Percentiles rank a stretch among this genome's conserved stretches.
phyloP scores from a whole-genome alignment of 495 filamentous ascomycete genomes.

The Penicillium coffeae region DNA sequence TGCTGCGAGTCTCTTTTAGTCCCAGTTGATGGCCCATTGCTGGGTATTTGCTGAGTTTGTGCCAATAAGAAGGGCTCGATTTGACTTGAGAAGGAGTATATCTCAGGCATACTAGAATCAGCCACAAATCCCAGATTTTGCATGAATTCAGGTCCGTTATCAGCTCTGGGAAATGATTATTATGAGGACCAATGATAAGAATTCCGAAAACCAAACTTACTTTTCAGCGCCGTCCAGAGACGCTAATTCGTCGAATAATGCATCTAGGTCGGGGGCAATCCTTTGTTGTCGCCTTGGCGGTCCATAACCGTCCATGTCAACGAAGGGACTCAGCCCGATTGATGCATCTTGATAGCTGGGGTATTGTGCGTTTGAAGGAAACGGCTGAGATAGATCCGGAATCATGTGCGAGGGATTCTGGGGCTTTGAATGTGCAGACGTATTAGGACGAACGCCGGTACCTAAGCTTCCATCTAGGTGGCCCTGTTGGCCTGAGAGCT shows the following conservation, averaged over 20 bases:
- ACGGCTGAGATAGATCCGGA: slow-evolving; percentile 25
- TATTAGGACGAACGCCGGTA: slow-evolving; percentile 15
- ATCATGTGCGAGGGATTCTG: slow-evolving; percentile 24
- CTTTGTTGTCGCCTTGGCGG: slow-evolving; percentile 27
- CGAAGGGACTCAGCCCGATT: slow-evolving; percentile 24
- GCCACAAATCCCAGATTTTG: slow-evolving; percentile 42
- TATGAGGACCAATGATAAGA: not conserved
- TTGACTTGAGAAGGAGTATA: slow-evolving; percentile 36
- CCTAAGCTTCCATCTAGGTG: slow-evolving; percentile 16
- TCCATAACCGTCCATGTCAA: slow-evolving; percentile 34
- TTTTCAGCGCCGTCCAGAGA: slow-evolving; percentile 42
- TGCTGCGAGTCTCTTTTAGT: slow-evolving; percentile 26
- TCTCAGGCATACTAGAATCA: slow-evolving; percentile 32
- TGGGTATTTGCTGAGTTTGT: slow-evolving; percentile 29
- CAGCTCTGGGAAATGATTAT: slow-evolving; percentile 20
- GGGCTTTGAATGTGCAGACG: slow-evolving; percentile 23
- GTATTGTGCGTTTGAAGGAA: slow-evolving; percentile 25
- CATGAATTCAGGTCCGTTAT: slow-evolving; percentile 43
- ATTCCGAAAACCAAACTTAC: slow-evolving; percentile 12
- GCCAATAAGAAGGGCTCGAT: slow-evolving; percentile 38
- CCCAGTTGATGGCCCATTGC: slow-evolving; percentile 12
- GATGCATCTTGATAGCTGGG: slow-evolving; percentile 30
- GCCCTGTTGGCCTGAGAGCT: slow-evolving; percentile 18
- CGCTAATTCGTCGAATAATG: slow-evolving; percentile 41
- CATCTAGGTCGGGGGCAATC: slow-evolving; percentile 42